These are phyloP conservation scores for Zasmidium cellare DNA, from an alignment of 2,329 filamentous ascomycete species.

Conservation along the genomic window DNA sequence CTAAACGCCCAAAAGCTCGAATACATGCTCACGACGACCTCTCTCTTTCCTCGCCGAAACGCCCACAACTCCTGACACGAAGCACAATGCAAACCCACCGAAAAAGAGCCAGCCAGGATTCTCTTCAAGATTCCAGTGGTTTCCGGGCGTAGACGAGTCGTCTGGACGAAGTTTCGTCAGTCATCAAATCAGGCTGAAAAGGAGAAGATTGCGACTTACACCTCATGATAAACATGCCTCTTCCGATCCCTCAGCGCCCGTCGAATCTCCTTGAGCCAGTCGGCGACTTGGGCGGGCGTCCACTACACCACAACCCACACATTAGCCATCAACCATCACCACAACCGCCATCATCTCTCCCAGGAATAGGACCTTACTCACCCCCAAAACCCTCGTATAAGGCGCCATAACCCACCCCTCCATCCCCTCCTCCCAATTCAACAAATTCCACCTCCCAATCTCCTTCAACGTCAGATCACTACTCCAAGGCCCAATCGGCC, in stretches of 20 bases:
- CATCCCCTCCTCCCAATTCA: conserved; percentile 43
- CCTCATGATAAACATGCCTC: conserved; percentile 40
- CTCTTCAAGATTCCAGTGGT: too few species aligned
- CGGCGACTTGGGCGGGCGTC: conserved; percentile 36
- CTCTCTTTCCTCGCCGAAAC: too few species aligned
- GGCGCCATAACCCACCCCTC: conserved; percentile 44
- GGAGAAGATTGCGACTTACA: conserved; percentile 24
- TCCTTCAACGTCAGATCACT: conserved; percentile 40
- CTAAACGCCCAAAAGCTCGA: too few species aligned
- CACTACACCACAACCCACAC: conserved; percentile 33
- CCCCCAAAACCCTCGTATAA: conserved; percentile 40
- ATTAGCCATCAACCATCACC: too few species aligned
- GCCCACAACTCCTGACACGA: too few species aligned
- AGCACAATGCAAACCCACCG: too few species aligned
- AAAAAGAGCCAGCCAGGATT: too few species aligned
- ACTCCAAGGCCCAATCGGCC: conserved; percentile 46
- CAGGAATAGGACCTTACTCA: conserved; percentile 11
- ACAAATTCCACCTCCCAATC: conserved; percentile 38
- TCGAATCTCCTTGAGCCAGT: conserved; percentile 36
- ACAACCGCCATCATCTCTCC: not conserved
- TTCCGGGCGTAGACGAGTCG: conserved; percentile 24
- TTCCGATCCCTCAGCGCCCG: conserved; percentile 34
- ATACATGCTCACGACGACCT: too few species aligned
- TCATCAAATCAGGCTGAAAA: not conserved
- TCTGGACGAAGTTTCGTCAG: not conserved